phyloP scores from a whole-genome alignment of 2,329 filamentous ascomycete genomes.

The Microdochium nivale region DNA sequence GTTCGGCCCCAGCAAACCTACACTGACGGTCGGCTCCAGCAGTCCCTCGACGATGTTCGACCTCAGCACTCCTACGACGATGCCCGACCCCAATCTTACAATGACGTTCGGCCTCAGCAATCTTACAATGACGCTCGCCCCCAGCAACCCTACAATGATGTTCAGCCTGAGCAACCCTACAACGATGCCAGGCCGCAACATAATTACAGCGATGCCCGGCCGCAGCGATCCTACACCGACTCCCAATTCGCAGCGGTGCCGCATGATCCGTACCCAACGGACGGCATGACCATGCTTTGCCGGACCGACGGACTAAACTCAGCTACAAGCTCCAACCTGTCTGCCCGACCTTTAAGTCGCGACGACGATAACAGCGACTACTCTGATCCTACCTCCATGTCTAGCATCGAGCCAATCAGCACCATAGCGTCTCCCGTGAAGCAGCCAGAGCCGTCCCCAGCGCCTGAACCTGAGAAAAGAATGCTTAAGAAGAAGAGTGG shows the following conservation, averaged over 20 bases:
- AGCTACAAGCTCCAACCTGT: conserved; percentile 46
- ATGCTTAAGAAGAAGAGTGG: conserved; percentile 66
- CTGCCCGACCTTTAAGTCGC: conserved; percentile 69
- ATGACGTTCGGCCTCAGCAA: too few species aligned
- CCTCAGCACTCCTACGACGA: too few species aligned
- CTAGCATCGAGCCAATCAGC: conserved; percentile 72
- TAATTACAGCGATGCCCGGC: neutral
- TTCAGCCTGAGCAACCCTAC: too few species aligned
- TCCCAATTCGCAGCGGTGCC: conserved; percentile 63
- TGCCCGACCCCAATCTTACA: too few species aligned
- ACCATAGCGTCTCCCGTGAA: conserved; percentile 69
- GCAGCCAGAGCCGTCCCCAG: conserved; percentile 35
- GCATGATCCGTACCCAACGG: conserved; percentile 87
- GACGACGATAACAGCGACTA: conserved; percentile 90
- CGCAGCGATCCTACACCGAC: conserved; percentile 32
- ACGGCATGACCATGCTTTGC: conserved; percentile 97
- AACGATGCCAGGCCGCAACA: too few species aligned
- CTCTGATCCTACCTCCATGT: conserved; percentile 81
- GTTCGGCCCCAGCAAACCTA: too few species aligned
- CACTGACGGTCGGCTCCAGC: neutral
- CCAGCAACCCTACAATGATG: too few species aligned
- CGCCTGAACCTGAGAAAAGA: conserved; percentile 52
- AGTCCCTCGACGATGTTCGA: too few species aligned
- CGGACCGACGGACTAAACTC: conserved; percentile 46
- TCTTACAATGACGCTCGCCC: too few species aligned